Evolutionary conservation across 345 rosid species (phyloP).

Genomic region (Iberis pinnata): DNA sequence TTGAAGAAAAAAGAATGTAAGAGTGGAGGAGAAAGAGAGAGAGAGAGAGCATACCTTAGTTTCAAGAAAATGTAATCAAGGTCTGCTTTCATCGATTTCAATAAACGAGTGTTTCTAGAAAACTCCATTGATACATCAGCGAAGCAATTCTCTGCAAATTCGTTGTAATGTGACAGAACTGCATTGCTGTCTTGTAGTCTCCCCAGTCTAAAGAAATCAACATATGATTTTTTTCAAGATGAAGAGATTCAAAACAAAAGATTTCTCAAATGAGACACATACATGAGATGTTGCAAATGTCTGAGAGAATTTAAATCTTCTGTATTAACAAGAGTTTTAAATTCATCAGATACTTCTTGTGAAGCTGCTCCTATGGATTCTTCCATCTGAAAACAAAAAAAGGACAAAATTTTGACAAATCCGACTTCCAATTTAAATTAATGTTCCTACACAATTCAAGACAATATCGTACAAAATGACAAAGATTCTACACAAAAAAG

Average conservation of each 20-base stretch:
- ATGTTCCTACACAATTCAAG: no score
- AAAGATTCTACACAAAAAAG: no score
- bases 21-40: background rate
- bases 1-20: no score
- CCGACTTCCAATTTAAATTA: no score
- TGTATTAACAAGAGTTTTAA: slow-evolving; percentile 57
- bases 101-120: slow-evolving; percentile 51
- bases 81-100: slow-evolving; percentile 76
- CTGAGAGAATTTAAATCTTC: slow-evolving; percentile 56
- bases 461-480: no score
- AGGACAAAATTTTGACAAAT: no score
- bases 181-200: slow-evolving; percentile 95
- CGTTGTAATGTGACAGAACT: slow-evolving; percentile 79
- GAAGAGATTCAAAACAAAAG: slow-evolving; percentile 6
- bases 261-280: background rate
- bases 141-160: slow-evolving; percentile 75
- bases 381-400: no score
- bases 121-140: slow-evolving; percentile 66
- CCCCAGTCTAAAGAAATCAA: slow-evolving; percentile 51
- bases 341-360: slow-evolving; percentile 54
- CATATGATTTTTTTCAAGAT: slow-evolving; percentile 1
- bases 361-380: slow-evolving; percentile 58
- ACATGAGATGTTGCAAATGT: slow-evolving; percentile 78
- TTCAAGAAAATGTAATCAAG: slow-evolving; percentile 87
- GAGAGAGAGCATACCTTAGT: slow-evolving; percentile 47